Evolutionary conservation across 1,284 basidiomycete genomes (phyloP), one percentile per base, ranked within the genome.

Genomic region (Rhodotorula sp.): DNA sequence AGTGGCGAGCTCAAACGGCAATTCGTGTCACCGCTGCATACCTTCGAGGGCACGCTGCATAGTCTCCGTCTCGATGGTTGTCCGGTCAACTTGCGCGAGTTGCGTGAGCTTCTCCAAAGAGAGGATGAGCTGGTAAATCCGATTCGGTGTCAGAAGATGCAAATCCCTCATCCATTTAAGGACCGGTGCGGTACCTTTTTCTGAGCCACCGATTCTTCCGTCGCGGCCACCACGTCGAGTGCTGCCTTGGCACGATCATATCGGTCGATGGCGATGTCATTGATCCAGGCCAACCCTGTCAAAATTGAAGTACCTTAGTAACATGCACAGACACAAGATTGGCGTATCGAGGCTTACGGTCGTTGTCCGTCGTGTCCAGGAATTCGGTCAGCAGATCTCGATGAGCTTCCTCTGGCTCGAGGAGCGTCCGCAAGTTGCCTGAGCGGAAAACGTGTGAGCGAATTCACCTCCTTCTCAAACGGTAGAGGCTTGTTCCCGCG

Each of bases 41-140:
- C 62, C 69, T 66, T 83, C 81, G 54, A 84, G 77, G 28, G 75
- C 69, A 60, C 78, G 76, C 65, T 82, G 80, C 0, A 74, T 72
- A 1, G 60, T 55, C 21, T 77, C 78, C 1, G 72, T 67, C 23
- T 69, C 68, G 26, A 80, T 76, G 15, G 76, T 57, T 55, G 72
- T 62, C 15, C 69, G 69, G 72, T 89, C 87, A 69, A 89, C 79
- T 70, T 90, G 86, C 12, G 91, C 90, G 14, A 97, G 84, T 69
- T 91, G 87, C 0, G 90, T 85, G 10, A 99, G 86, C 82, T 98
- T 98, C 57, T 90, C 90, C 45, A 99, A 87, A 78, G 93, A 95
- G 66, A 95, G 86, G 85, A 94, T 89, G 62, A 95, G 84, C 92
- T 97, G 79, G 0, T 4, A 19, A 1, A 12, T 19, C 2, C 2